Conservation (phyloP, 441 rosid species). For the Gossypium gossypioides region DNA sequence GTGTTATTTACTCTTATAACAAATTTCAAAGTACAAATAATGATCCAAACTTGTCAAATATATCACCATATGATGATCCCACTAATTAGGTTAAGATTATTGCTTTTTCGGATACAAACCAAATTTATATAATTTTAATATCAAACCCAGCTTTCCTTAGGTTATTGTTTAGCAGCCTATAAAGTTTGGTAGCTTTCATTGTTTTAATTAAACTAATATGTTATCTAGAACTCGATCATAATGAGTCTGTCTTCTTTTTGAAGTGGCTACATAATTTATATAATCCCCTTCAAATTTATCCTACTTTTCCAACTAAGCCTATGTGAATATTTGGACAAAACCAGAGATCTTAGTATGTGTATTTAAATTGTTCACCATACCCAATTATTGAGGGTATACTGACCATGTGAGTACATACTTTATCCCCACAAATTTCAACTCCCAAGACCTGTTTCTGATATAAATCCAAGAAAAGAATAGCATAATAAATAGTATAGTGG, state of each 20-base stretch:
- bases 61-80: no score
- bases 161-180: neutral
- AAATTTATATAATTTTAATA: no score
- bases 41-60: neutral
- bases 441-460: neutral
- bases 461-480: neutral
- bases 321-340: neutral
- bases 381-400: conserved; percentile 1
- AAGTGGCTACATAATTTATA: neutral
- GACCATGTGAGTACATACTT: neutral
- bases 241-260: neutral
- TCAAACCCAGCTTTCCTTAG: no score
- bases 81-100: no score
- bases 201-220: neutral
- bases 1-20: neutral
- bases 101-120: no score
- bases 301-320: neutral
- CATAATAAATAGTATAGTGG: neutral
- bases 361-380: neutral
- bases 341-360: neutral
- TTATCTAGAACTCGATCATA: neutral
- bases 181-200: neutral
- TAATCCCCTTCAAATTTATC: neutral
- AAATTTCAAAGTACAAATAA: conserved; percentile 11
- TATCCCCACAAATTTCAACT: neutral